Evolutionary conservation across 768 basidiomycete genomes (phyloP).

Genomic region (Astraeus odoratus): DNA sequence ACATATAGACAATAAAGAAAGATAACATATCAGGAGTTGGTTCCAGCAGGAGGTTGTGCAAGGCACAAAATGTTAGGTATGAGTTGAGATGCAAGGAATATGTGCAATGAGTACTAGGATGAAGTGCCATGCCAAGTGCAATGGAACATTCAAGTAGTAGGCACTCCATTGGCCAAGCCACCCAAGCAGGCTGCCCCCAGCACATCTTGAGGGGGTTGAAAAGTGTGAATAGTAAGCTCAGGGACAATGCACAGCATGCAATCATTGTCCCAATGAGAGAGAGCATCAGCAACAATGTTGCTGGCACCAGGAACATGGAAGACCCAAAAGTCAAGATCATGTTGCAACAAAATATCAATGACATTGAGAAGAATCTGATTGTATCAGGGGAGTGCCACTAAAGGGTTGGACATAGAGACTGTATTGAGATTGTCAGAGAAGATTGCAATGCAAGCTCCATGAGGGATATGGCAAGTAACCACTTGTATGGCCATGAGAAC

Average conservation of each 20-base stretch:
- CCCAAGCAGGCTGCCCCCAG: constrained; percentile 16
- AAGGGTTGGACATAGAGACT: too few species aligned
- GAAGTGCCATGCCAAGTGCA: neutral
- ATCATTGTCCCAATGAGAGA: constrained; percentile 17
- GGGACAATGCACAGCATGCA: constrained; percentile 4
- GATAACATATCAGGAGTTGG: constrained; percentile 20
- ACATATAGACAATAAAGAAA: constrained; percentile 10
- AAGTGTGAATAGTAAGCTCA: neutral
- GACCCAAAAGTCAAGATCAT: constrained; percentile 16
- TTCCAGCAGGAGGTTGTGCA: constrained; percentile 22
- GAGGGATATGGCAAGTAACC: neutral
- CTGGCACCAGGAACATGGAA: constrained; percentile 17
- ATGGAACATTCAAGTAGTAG: neutral
- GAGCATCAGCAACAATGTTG: constrained; percentile 22
- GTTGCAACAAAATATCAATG: constrained; percentile 6
- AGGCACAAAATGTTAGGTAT: constrained; percentile 22
- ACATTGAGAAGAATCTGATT: constrained; percentile 13
- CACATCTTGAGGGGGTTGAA: constrained; percentile 22
- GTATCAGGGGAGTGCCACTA: constrained; percentile 3
- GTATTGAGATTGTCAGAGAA: constrained; percentile 25
- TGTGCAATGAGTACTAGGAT: neutral
- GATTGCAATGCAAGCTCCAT: constrained; percentile 7
- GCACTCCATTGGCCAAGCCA: neutral
- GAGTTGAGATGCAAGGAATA: constrained; percentile 22
- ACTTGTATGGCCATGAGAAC: constrained; percentile 17